Percentiles rank a stretch among this genome's conserved stretches.
Conservation (phyloP, 768 basidiomycete species). For the Imleria badia region DNA sequence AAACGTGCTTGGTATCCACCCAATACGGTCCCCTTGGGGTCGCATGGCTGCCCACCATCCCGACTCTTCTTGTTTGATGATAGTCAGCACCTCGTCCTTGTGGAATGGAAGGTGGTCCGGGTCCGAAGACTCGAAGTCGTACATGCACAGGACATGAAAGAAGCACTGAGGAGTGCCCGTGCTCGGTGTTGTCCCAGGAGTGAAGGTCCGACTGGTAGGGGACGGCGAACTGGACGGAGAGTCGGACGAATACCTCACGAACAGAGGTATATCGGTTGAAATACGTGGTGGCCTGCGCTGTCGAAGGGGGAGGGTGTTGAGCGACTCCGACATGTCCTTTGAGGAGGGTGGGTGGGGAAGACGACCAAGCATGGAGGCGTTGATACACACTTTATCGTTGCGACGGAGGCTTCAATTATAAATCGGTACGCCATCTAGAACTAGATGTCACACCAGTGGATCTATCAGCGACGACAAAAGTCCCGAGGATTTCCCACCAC, state of each 20-base stretch:
- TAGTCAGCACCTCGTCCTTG: conserved; percentile 64
- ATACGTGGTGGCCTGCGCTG: conserved; percentile 26
- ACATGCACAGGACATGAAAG: conserved; percentile 54
- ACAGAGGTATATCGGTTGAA: conserved; percentile 36
- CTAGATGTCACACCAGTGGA: conserved; percentile 12
- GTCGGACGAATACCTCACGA: conserved; percentile 36
- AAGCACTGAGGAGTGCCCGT: conserved; percentile 33
- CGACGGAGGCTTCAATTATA: not conserved
- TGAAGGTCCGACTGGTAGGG: conserved; percentile 3
- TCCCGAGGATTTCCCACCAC: not conserved
- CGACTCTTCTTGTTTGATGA: conserved; percentile 66
- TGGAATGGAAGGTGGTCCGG: conserved; percentile 59
- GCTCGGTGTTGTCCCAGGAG: conserved; percentile 30
- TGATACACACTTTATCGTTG: conserved; percentile 10
- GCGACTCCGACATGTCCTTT: conserved; percentile 12
- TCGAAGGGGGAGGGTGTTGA: not conserved
- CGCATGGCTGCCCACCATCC: conserved; percentile 85
- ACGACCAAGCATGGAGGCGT: not conserved
- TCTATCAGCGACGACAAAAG: not conserved
- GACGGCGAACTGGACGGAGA: conserved; percentile 26
- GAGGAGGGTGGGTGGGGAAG: not conserved
- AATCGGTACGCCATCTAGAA: not conserved
- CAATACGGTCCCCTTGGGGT: conserved; percentile 48
- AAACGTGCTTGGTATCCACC: conserved; percentile 78
- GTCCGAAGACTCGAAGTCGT: conserved; percentile 67